Evolutionary conservation across 352 stramenopile species (phyloP).

Genomic region (Phytophthora aleatoria): DNA sequence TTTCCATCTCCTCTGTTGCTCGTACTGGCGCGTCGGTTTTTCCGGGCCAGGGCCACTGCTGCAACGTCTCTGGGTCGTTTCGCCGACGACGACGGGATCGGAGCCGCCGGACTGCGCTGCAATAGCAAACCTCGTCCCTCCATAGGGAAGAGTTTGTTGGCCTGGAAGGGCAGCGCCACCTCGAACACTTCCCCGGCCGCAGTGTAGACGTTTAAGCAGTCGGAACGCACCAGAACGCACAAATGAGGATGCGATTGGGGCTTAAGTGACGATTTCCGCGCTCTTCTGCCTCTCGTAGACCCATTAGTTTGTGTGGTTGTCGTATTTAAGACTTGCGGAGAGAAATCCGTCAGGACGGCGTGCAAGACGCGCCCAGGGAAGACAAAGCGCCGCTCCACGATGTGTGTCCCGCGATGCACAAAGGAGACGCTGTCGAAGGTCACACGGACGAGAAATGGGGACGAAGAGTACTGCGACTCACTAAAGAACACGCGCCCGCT

Average conservation of each 20-base stretch:
- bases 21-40: slow-evolving; percentile 41
- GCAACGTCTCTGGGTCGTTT: slow-evolving; percentile 37
- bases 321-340: slow-evolving; percentile 9
- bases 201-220: slow-evolving; percentile 74
- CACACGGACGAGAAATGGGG: slow-evolving; percentile 48
- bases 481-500: slow-evolving; percentile 34
- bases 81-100: slow-evolving; percentile 33
- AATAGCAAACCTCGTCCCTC: slow-evolving; percentile 52
- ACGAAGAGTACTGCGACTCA: slow-evolving; percentile 33
- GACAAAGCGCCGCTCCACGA: slow-evolving; percentile 66
- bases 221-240: slow-evolving; percentile 68
- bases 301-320: background rate
- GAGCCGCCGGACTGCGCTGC: slow-evolving; percentile 53
- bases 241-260: slow-evolving; percentile 37
- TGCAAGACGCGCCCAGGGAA: slow-evolving; percentile 66
- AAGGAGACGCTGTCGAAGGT: slow-evolving; percentile 57
- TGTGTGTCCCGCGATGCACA: slow-evolving; percentile 50
- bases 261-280: slow-evolving; percentile 17
- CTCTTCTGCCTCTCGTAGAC: background rate
- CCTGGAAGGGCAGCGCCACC: slow-evolving; percentile 75
- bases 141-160: slow-evolving; percentile 59
- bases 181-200: slow-evolving; percentile 72
- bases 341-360: slow-evolving; percentile 57
- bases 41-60: slow-evolving; percentile 31
- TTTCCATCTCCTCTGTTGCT: slow-evolving; percentile 44